Evolutionary conservation across 495 filamentous ascomycete genomes (phyloP).

Genomic region (Daldinia concentrica): DNA sequence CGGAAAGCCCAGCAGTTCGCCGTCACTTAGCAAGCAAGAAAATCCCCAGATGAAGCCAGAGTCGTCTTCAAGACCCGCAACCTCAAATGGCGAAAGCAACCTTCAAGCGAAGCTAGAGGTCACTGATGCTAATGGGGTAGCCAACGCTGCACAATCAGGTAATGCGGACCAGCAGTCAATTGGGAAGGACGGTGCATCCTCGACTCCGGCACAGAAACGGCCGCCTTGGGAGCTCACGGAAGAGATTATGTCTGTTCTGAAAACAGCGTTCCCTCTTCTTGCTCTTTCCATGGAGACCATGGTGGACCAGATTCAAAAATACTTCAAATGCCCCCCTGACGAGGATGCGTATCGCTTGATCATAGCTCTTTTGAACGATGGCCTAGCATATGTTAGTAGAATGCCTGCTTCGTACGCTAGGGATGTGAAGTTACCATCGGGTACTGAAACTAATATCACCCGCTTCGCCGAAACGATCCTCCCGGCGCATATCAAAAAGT

Average conservation of each 20-base stretch:
- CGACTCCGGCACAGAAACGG: slow-evolving; percentile 68
- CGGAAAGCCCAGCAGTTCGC: slow-evolving; percentile 51
- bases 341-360: slow-evolving; percentile 99
- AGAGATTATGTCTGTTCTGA: slow-evolving; percentile 91
- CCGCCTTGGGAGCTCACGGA: slow-evolving; percentile 94
- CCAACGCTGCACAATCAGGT: slow-evolving; percentile 43
- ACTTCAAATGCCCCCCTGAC: slow-evolving; percentile 98
- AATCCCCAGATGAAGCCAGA: slow-evolving; percentile 57
- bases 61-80: slow-evolving; percentile 58
- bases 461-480: slow-evolving; percentile 96
- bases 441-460: slow-evolving; percentile 95
- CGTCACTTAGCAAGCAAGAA: slow-evolving; percentile 49
- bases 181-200: slow-evolving; percentile 42
- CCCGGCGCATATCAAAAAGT: slow-evolving; percentile 87
- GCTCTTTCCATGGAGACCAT: slow-evolving; percentile 99
- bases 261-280: slow-evolving; percentile 94
- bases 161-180: slow-evolving; percentile 49
- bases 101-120: slow-evolving; percentile 54
- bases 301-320: slow-evolving; percentile 97
- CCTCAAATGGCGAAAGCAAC: slow-evolving; percentile 55
- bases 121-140: slow-evolving; percentile 56
- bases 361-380: slow-evolving; percentile 94
- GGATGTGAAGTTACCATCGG: slow-evolving; percentile 86
- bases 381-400: slow-evolving; percentile 84
- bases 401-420: slow-evolving; percentile 85